phyloP scores from a whole-genome alignment of 768 basidiomycete species.

The Boletus sp. region DNA sequence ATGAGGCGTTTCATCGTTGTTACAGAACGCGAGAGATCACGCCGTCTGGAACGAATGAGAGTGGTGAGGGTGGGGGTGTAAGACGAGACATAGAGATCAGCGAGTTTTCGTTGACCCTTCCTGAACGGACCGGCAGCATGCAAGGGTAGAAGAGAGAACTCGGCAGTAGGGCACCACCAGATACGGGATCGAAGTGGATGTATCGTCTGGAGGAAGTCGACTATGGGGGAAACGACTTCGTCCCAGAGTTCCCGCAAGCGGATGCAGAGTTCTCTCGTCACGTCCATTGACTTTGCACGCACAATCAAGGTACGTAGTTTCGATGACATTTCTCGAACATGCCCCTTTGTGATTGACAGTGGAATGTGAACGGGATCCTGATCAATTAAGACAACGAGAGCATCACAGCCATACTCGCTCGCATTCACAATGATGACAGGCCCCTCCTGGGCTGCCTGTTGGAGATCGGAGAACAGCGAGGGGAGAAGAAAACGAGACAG shows the following conservation, averaged over 20 bases:
- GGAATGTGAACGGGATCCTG: not conserved
- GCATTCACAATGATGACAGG: too few relatives aligned
- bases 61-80: conserved; percentile 13
- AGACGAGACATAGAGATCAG: conserved; percentile 13
- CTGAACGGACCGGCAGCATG: too few relatives aligned
- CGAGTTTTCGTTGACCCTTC: not conserved
- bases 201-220: not conserved
- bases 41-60: conserved; percentile 1
- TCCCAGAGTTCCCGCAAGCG: not conserved
- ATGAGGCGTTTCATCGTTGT: not conserved
- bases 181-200: not conserved
- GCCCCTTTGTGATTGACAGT: too few relatives aligned
- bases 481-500: not conserved
- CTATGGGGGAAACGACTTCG: not conserved
- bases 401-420: too few relatives aligned
- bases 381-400: not conserved
- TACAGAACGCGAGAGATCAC: not conserved
- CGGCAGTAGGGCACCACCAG: not conserved
- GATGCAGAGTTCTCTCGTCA: not conserved
- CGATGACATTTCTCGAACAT: not conserved
- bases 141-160: too few relatives aligned
- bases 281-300: not conserved
- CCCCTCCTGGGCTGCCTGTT: too few relatives aligned
- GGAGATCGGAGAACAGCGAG: too few relatives aligned
- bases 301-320: not conserved